Evolutionary conservation across 352 stramenopile genomes (phyloP).

Genomic region (Pythium folliculosum): DNA sequence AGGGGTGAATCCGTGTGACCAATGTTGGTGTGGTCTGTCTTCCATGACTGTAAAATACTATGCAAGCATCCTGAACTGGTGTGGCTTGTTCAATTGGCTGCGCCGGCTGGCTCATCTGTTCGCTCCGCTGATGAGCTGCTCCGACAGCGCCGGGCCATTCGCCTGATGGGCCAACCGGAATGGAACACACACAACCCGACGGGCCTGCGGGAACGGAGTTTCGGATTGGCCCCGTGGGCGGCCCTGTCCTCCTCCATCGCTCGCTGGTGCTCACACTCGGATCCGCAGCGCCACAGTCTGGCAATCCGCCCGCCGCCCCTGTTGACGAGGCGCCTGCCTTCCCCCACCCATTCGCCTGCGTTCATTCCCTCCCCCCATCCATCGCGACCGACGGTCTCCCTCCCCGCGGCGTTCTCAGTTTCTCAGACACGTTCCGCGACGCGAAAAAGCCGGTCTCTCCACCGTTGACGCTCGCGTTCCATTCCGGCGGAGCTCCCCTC

Average conservation of each 20-base stretch:
- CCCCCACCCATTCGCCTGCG: no score
- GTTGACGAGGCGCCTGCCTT: neutral
- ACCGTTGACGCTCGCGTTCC: neutral
- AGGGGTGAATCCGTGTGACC: conserved; percentile 5
- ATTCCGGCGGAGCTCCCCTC: no score
- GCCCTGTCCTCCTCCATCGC: no score
- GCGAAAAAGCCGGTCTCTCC: neutral
- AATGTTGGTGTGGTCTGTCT: neutral
- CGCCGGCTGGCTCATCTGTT: neutral
- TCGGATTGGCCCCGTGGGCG: no score
- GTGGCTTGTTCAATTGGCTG: neutral
- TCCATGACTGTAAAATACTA: no score
- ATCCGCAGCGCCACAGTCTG: no score
- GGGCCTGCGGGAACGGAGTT: no score
- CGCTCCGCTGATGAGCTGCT: neutral
- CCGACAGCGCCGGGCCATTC: neutral
- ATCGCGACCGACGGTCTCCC: neutral
- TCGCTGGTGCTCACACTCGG: no score
- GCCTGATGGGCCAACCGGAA: neutral
- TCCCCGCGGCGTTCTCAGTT: neutral
- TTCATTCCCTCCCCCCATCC: neutral
- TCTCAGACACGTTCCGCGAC: neutral
- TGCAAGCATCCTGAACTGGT: neutral
- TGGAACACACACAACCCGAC: no score
- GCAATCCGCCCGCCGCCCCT: no score